Evolutionary conservation across 805 yeast genomes (phyloP), one percentile per base, ranked within the genome.

Genomic region (Cyberlindnera maritima): DNA sequence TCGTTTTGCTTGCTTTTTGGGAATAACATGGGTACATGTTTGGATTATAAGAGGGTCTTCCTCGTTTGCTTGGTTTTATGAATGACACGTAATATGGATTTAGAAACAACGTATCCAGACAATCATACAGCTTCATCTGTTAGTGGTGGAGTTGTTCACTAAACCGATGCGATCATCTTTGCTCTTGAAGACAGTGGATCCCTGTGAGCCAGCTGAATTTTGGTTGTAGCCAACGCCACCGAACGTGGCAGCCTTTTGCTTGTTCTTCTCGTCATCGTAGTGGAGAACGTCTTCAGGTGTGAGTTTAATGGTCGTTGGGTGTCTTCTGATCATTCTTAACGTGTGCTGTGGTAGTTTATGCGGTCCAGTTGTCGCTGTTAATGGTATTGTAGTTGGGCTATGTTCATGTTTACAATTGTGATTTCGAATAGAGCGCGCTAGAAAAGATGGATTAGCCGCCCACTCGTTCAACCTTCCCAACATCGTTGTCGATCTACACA

Each of bases 231-330:
- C 39, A 3, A 20, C 35, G 18, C 41, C 17, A 13, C 33, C 44
- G 13, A 47, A 36, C 4, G 39, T 11, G 17, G 44, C 12, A 15
- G 21, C 14, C 31, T 43, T 43, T 20, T 51, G 51, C 37, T 41
- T 39, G 25, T 19, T 46, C 42, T 55, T 55, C 43, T 61, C 65
- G 12, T 62, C 66, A 36, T 64, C 67, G 41, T 63, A 63, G 28
- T 53, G 60, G 17, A 58, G 43, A 12, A 85, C 75, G 55, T 85
- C 94, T 52, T 84, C 89, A 0, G 87, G 85, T 0, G 83, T 77
- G 39, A 85, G 70, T 47, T 75, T 75, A 44, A 85, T 79, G 2
- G 81, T 73, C 0, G 92, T 85, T 5, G 91, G 85, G 15, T 80
- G 84, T 62, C 90, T 72, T 66, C 91, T 74, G 36, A 85, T 67